These are phyloP conservation scores for Sporothrix variecibatus DNA, from an alignment of 2,329 filamentous ascomycete species.

Conservation along the genomic window DNA sequence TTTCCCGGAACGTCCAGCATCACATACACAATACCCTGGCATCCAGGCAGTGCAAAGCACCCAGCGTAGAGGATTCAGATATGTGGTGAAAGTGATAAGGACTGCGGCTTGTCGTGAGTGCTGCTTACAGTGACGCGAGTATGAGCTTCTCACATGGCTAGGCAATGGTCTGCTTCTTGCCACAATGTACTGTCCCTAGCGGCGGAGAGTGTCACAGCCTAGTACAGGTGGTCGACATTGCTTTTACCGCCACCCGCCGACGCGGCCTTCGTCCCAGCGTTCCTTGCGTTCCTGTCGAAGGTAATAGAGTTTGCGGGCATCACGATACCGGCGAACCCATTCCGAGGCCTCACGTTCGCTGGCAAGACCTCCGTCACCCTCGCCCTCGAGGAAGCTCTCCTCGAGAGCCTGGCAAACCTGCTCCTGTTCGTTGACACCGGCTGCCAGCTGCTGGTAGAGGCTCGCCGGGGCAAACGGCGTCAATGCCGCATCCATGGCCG, in stretches of 20 bases:
- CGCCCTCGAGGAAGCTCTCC: constrained; percentile 76
- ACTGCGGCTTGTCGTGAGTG: background rate
- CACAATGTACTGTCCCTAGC: background rate
- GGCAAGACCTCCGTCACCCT: constrained; percentile 63
- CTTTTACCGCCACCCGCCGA: constrained; percentile 81
- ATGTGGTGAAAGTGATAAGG: background rate
- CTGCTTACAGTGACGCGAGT: background rate
- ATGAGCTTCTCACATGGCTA: background rate
- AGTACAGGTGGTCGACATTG: no score
- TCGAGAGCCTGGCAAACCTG: constrained; percentile 78
- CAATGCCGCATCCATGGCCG: constrained; percentile 83
- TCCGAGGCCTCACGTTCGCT: constrained; percentile 82
- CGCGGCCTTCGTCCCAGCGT: constrained; percentile 92
- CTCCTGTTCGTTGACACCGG: constrained; percentile 81
- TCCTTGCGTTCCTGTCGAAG: constrained; percentile 83
- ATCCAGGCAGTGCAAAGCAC: background rate
- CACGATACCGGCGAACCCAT: constrained; percentile 79
- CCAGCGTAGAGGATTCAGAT: background rate
- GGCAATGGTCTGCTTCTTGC: background rate
- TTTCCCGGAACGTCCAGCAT: background rate
- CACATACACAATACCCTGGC: background rate
- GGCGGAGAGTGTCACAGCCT: no score
- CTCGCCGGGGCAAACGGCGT: constrained; percentile 83
- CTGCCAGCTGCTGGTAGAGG: constrained; percentile 78
- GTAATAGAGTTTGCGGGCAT: constrained; percentile 76